These are phyloP conservation scores for Aegilops speltoides DNA, from an alignment of 176 grass and related monocot species.

Conservation along the genomic window DNA sequence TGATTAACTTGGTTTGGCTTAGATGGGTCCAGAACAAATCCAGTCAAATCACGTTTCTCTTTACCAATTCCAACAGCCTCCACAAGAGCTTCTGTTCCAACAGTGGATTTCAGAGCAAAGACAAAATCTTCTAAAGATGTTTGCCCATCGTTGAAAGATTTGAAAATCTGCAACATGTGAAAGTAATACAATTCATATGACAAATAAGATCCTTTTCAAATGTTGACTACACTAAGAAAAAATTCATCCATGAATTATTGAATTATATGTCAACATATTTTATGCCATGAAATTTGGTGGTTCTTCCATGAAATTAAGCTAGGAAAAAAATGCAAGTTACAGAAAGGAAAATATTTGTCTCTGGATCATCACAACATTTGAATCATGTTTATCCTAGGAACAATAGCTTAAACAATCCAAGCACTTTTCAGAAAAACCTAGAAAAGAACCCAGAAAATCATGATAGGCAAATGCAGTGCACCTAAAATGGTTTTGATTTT, in stretches of 20 bases:
- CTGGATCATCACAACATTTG: conserved; percentile 3
- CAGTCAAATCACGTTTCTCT: conserved; percentile 75
- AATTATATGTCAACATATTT: neutral
- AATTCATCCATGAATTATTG: neutral
- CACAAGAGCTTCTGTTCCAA: conserved; percentile 66
- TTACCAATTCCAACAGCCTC: conserved; percentile 80
- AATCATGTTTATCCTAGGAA: neutral
- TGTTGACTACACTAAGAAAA: neutral
- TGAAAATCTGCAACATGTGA: conserved; percentile 62
- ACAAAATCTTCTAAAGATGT: conserved; percentile 69
- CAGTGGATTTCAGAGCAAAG: conserved; percentile 64
- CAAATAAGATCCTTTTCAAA: conserved; percentile 10
- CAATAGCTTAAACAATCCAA: conserved; percentile 21
- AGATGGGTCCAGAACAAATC: conserved; percentile 58
- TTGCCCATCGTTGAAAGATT: conserved; percentile 54
- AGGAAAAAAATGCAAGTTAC: neutral
- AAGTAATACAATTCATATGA: conserved; percentile 26
- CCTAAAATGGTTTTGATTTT: neutral
- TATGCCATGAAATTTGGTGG: neutral
- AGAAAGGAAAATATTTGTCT: neutral
- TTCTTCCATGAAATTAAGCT: conserved; percentile 29
- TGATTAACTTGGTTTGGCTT: conserved; percentile 50
- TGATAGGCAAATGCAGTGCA: neutral
- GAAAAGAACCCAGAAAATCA: conserved; percentile 16
- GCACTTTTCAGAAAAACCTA: neutral